Evolutionary conservation across 2,329 filamentous ascomycete species (phyloP), one percentile per base, ranked within the genome.

Genomic region (Parascedosporium putredinis): DNA sequence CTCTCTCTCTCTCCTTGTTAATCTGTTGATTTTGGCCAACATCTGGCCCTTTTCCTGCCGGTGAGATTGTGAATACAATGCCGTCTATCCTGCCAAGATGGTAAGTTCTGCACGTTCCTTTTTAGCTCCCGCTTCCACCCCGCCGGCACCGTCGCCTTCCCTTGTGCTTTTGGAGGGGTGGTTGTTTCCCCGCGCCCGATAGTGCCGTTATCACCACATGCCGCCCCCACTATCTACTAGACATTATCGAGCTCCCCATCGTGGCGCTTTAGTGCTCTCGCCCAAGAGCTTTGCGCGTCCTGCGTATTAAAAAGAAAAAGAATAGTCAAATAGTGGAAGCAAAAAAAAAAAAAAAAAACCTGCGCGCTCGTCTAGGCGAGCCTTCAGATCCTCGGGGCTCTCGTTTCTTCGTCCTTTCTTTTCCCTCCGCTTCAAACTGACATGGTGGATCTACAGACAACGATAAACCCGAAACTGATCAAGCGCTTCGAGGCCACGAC

Each of bases 401-500:
- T n/a, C n/a, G n/a, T n/a, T n/a, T 7, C 33, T 34, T 36, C 18
- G 7, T n/a, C 10, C 9, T 36, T 18, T 36, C 6, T 6, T 10
- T 36, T 18, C 10, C n/a, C 8, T 7, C 33, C 33, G 20, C 33
- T 36, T 5, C 33, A 18, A 18, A 7, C 33, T 36, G 10, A 36
- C 33, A 36, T 16, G n/a, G n/a, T 18, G 12, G n/a, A n/a, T n/a
- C 18, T 18, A 16, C 23, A 42, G 38, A 20, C 38, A 20, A 8
- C 70, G 51, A 67, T 72, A 55, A 74, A 73, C 58, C 69, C 66
- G 53, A 66, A 72, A 50, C 72, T 75, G 52, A 67, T 66, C 49
- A 49, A 43, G 34, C 75, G 78, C 18, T 79, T 74, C 63, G 79
- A 81, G 61, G 68, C 76, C 48, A 81, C 77, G 1, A 70, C 74